Base-by-base conservation (phyloP, 2,329 filamentous ascomycete species). In the Penicillium sumatraense region DNA sequence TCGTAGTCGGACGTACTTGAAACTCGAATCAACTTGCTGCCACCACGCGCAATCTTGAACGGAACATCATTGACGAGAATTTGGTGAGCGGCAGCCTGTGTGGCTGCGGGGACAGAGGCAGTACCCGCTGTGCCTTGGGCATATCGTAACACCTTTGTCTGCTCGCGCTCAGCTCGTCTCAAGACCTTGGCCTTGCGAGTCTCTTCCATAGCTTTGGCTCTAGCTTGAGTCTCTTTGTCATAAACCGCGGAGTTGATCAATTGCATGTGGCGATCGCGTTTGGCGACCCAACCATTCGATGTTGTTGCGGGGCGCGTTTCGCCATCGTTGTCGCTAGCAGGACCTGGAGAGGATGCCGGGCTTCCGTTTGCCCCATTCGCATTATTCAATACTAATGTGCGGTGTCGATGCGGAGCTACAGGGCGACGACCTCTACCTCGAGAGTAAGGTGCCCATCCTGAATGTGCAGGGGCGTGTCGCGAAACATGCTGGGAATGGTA, bases 181-280 rank as follows among this genome's bases (percentile, higher is more conserved):
- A 72, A 68, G 20, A 66, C 65, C 52, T 72, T 76, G 5, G 68
- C 56, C 52, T 69, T 75, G 33, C 84, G 80, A 2, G 86, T 89
- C 65, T 89, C 84, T 61, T 91, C 88, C 40, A 93, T 89, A 10
- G 88, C 89, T 67, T 86, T 88, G 9, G 84, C 78, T 41, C 89
- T 84, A 26, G 83, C 83, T 68, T 90, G 84, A 10, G 83, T 81
- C 57, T 91, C 87, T 70, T 90, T 88, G 60, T 92, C 87, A 70
- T 89, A 95, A 1, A 93, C 84, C 14, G 85, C 84, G 18, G 88
- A 85, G 69, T 93, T 96, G 74, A 96, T 95, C 36, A 96, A 78
- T 72, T 96, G 90, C 69, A 90, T 84, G 69, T 93, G 89, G 47
- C 89, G 88, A 70, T 90, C 89, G 47, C 81, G 88, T 69, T 87